A percentile compares a stretch with the other conserved stretches of the same genome.
Evolutionary conservation across 345 rosid species (phyloP).

Genomic region (Acer saccharum): DNA sequence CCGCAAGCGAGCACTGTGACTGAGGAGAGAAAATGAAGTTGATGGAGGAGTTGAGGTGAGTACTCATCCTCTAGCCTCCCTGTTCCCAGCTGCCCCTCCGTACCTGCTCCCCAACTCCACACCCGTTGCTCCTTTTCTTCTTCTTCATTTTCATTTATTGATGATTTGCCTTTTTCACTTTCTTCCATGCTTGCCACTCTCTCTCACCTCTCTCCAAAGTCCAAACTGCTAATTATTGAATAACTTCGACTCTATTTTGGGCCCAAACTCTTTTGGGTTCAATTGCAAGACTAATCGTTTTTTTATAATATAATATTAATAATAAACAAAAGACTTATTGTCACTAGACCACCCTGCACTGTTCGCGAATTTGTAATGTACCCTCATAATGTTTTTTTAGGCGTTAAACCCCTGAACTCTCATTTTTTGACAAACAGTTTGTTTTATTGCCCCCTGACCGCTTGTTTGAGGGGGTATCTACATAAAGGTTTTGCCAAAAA

Average conservation of each 20-base stretch:
- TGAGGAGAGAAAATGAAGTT: conserved; percentile 43
- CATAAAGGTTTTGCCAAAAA: no score
- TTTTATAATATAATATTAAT: no score
- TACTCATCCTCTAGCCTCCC: conserved; percentile 67
- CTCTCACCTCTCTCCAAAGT: background rate
- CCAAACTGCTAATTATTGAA: background rate
- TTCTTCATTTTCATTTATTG: background rate
- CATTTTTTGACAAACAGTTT: no score
- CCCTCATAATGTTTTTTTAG: no score
- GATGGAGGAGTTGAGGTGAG: conserved; percentile 68
- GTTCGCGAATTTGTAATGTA: no score
- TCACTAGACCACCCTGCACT: no score
- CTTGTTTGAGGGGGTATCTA: no score
- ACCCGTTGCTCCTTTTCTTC: conserved; percentile 29
- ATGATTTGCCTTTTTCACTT: background rate
- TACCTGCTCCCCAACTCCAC: conserved; percentile 99
- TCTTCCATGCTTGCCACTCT: conserved; percentile 15
- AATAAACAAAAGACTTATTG: no score
- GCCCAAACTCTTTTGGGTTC: no score
- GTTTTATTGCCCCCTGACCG: no score
- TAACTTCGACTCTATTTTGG: background rate
- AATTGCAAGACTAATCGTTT: no score
- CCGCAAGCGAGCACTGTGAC: conserved; percentile 84
- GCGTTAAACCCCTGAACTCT: no score
- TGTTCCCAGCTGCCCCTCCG: conserved; percentile 89